Evolutionary conservation across 2,329 filamentous ascomycete genomes (phyloP).

Genomic region (Verticillium isaacii): DNA sequence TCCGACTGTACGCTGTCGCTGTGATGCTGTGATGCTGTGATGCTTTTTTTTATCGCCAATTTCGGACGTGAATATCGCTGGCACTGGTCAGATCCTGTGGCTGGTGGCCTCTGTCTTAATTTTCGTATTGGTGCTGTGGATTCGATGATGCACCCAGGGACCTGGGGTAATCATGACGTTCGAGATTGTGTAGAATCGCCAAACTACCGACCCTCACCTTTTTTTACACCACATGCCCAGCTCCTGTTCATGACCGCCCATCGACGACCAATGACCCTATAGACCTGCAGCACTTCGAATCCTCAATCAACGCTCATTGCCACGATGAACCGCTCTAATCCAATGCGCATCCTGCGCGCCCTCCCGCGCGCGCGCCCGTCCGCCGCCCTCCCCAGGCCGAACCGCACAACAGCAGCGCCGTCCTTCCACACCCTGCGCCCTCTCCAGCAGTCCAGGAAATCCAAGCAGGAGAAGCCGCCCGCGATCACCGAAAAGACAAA

Average conservation of each 20-base stretch:
- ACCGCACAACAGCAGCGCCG: neutral
- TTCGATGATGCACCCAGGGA: neutral
- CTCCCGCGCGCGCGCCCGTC: neutral
- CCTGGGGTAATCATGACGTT: conserved; percentile 3
- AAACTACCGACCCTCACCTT: neutral
- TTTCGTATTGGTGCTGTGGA: neutral
- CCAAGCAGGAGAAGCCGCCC: conserved; percentile 12
- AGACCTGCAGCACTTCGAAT: neutral
- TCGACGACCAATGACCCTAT: neutral
- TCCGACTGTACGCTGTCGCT: neutral
- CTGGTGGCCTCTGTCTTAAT: neutral
- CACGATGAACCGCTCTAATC: neutral
- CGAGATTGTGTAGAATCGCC: neutral
- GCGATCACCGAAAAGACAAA: conserved; percentile 24
- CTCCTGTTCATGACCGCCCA: neutral
- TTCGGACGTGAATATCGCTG: no score
- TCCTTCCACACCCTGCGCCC: conserved; percentile 15
- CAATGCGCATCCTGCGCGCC: conserved; percentile 1
- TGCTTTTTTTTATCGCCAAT: no score
- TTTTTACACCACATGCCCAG: neutral
- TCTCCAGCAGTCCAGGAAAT: conserved; percentile 9
- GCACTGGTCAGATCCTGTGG: neutral
- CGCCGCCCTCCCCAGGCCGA: neutral
- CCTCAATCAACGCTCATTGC: neutral
- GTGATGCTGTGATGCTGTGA: neutral